Evolutionary conservation across 1,284 basidiomycete genomes (phyloP).

Genomic region (Amylostereum chailletii): DNA sequence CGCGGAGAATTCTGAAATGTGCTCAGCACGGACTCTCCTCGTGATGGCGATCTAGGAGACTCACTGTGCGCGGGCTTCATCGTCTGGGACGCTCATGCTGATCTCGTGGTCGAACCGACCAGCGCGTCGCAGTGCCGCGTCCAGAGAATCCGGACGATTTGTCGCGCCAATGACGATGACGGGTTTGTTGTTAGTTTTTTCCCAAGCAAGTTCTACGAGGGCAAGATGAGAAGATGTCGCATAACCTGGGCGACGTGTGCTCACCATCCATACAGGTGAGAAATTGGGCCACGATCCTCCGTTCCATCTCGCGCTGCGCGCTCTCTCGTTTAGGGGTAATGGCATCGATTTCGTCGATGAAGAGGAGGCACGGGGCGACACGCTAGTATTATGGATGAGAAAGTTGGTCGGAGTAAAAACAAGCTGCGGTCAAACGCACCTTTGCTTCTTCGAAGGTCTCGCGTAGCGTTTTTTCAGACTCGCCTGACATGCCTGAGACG

Average conservation of each 20-base stretch:
- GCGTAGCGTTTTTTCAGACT: conserved; percentile 91
- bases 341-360: conserved; percentile 97
- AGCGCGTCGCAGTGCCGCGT: conserved; percentile 87
- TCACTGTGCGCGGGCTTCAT: conserved; percentile 83
- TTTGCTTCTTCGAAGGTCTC: conserved; percentile 97
- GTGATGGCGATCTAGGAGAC: conserved; percentile 17
- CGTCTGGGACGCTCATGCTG: conserved; percentile 93
- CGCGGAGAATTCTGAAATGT: conserved; percentile 64
- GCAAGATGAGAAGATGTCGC: conserved; percentile 1
- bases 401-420: not conserved
- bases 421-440: conserved; percentile 29
- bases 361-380: conserved; percentile 82
- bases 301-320: conserved; percentile 96
- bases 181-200: conserved; percentile 83
- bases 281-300: conserved; percentile 94
- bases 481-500: conserved; percentile 96
- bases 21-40: not conserved
- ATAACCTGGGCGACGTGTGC: conserved; percentile 1
- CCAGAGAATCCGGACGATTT: conserved; percentile 90
- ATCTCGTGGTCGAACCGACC: conserved; percentile 98
- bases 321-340: conserved; percentile 97
- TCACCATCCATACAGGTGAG: conserved; percentile 96
- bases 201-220: conserved; percentile 75
- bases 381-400: conserved; percentile 38
- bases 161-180: conserved; percentile 96